These are phyloP conservation scores for Serendipita sp. DNA, from an alignment of 768 basidiomycete genomes.

Conservation along the genomic window DNA sequence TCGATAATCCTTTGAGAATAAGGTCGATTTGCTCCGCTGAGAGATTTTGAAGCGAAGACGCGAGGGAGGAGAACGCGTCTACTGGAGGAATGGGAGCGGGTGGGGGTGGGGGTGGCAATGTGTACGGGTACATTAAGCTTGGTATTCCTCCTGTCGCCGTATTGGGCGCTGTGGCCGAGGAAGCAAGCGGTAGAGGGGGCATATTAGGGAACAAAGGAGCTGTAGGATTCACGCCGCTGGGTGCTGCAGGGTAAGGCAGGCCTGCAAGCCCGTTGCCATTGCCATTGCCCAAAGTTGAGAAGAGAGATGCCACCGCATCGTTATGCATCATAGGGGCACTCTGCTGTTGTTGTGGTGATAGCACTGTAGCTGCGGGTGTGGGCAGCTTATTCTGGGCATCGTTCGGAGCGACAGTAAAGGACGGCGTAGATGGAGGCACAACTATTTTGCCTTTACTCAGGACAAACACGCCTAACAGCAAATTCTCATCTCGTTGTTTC, in stretches of 20 bases:
- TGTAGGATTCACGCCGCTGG: slow-evolving; percentile 19
- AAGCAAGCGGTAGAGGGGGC: background rate
- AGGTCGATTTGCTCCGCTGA: slow-evolving; percentile 62
- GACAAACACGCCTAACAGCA: slow-evolving; percentile 73
- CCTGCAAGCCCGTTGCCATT: too few relatives aligned
- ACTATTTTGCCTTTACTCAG: slow-evolving; percentile 62
- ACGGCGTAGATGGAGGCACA: slow-evolving; percentile 11
- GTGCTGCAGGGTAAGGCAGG: slow-evolving; percentile 1
- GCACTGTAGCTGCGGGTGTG: background rate
- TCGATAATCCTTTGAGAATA: slow-evolving; percentile 39
- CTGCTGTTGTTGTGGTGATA: background rate
- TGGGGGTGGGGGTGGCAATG: background rate
- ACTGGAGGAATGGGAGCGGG: slow-evolving; percentile 16
- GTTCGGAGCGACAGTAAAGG: background rate
- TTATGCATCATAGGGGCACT: background rate
- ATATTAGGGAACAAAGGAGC: background rate
- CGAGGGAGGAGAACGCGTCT: slow-evolving; percentile 35
- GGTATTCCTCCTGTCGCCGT: background rate
- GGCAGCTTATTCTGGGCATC: background rate
- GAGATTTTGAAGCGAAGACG: slow-evolving; percentile 53
- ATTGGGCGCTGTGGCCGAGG: background rate
- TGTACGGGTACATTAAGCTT: background rate
- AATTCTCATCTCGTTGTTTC: slow-evolving; percentile 40
- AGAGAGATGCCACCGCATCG: background rate
- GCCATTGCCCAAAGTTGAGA: slow-evolving; percentile 1